Percentiles rank a stretch among this genome's conserved stretches.
phyloP scores from a whole-genome alignment of 1,139 yeast genomes.

The Arxiozyma bovina region DNA sequence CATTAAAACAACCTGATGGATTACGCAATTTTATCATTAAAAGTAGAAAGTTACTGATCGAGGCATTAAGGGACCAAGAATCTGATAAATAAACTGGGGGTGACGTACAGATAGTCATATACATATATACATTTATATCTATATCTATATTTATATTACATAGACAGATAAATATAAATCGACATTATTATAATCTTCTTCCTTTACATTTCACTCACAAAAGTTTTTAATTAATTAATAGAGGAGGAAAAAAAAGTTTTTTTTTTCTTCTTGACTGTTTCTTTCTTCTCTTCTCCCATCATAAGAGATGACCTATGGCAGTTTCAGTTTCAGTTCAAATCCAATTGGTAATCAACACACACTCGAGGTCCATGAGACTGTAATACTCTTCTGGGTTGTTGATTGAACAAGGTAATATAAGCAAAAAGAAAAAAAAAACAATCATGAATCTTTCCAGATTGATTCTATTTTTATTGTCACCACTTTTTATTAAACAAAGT shows the following conservation, averaged over 20 bases:
- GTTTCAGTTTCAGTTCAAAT: background rate
- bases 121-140: no score
- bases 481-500: background rate
- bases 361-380: background rate
- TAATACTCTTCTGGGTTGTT: background rate
- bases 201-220: background rate
- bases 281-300: no score
- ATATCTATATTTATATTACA: no score
- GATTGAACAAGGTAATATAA: background rate
- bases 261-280: background rate
- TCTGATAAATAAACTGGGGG: background rate
- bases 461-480: constrained; percentile 3
- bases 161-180: background rate
- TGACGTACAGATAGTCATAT: background rate
- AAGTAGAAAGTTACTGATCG: background rate
- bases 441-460: background rate
- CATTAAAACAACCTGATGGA: background rate
- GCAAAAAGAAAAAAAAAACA: no score
- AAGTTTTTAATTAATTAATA: no score
- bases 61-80: background rate
- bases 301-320: background rate
- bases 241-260: no score
- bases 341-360: background rate
- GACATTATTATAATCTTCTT: no score
- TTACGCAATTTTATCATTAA: constrained; percentile 1